Evolutionary conservation across 2,329 filamentous ascomycete genomes (phyloP), one percentile per base, ranked within the genome.

Genomic region (Paecilomyces sp.): DNA sequence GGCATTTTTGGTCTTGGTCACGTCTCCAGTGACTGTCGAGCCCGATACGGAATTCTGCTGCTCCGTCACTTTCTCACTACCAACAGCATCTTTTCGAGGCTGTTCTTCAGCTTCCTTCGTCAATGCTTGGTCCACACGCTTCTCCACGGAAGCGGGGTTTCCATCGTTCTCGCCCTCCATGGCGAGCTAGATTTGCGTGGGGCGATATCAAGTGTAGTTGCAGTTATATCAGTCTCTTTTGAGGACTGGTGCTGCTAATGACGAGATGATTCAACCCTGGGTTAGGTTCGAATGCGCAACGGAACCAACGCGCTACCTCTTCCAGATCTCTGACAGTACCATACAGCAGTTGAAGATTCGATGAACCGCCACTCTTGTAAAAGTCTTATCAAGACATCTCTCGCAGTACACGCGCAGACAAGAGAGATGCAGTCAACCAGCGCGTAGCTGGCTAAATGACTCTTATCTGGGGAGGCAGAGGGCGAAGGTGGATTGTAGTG

Each of bases 11-110:
- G 59, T 53, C 22, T 66, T 63, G 55, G 65, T 66, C 25, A 59
- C 65, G 2, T 25, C 59, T 41, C 57, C 55, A 2, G 62, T 60
- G 15, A 64, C 59, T 1, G 67, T 68, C 12, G 71, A 70, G 13
- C 62, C 64, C 2, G 68, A 68, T 18, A 64, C 62, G 24, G 64
- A 62, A n/a, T 60, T 66, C 13, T 57, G 61, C 13, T 57, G 61
- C 12, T 60, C 58, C 47, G 54, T 61, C 12, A 62, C 58, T 30
- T 67, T 65, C 47, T 63, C 59, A 25, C 60, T 63, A n/a, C 64
- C 62, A 12, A 34, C 54, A 22, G 56, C 24, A n/a, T 56, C 18
- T 9, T 28, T 28, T 47, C 41, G n/a, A 36, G 61, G 55, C 30
- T 51, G 34, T 28, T 56, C 52, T 52, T 62, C 57, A 11, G 55